Conservation (phyloP, 352 stramenopile species). For the Phytophthora pseudosyringae region DNA sequence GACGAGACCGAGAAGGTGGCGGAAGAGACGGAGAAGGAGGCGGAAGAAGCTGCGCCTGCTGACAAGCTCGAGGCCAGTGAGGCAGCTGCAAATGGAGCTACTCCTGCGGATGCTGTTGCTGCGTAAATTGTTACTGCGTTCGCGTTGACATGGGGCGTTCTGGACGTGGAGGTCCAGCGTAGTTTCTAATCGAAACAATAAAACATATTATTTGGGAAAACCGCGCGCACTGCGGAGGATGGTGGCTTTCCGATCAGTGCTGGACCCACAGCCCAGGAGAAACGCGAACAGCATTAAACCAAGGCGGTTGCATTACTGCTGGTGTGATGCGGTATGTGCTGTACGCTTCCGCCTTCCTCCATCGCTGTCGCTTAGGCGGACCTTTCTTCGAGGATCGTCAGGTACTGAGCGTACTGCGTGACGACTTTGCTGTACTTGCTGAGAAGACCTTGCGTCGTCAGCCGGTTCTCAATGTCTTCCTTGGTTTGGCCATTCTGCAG, state of each 20-base stretch:
- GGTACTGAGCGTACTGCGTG: constrained; percentile 25
- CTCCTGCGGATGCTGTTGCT: constrained; percentile 12
- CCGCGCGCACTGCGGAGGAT: too few relatives aligned
- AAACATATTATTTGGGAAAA: constrained; percentile 24
- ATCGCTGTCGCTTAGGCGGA: not conserved
- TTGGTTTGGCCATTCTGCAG: constrained; percentile 27
- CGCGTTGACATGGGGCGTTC: not conserved
- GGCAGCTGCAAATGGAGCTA: constrained; percentile 1
- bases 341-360: not conserved
- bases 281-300: not conserved
- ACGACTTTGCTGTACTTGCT: constrained; percentile 22
- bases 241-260: too few relatives aligned
- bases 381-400: constrained; percentile 12
- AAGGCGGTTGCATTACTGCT: not conserved
- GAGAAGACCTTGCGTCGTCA: constrained; percentile 3
- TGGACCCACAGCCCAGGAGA: too few relatives aligned
- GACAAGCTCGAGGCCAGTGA: constrained; percentile 12
- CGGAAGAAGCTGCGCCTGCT: not conserved
- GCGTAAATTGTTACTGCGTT: constrained; percentile 17
- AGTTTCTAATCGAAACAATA: constrained; percentile 21
- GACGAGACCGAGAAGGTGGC: not conserved
- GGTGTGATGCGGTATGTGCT: not conserved
- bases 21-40: constrained; percentile 2
- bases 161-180: constrained; percentile 1
- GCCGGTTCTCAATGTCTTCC: constrained; percentile 24